Base-by-base conservation (phyloP, 352 stramenopile genomes). In the Thalassiosira oceanica region DNA sequence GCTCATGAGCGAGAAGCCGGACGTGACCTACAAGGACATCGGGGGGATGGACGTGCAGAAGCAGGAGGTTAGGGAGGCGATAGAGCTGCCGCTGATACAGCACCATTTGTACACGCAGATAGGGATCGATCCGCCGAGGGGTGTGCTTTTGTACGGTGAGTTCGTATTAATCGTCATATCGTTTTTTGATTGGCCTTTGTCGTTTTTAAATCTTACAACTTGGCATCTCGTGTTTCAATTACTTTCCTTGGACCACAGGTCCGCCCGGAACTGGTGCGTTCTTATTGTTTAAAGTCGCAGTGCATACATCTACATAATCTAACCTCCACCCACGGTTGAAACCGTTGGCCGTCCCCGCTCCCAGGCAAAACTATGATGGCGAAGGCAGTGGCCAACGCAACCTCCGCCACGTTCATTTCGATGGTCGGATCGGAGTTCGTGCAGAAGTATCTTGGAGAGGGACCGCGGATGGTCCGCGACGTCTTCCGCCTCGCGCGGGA, bases 101-200 rank as follows among this genome's bases (percentile, higher is more conserved):
- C 97, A 98, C 79, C 95, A 99, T 75, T 85, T 99, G 64, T 99
- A 99, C 90, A 96, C 97, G 72, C 97, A 99, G 80, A 99, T 99
- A 69, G 97, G 97, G 37, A 98, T 99, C 78, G 97, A 99, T 83
- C 97, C 97, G 18, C 97, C 97, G 6, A 93, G 96, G 51, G 97
- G 97, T 33, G 96, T 99, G 41, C 86, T 99, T 54, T 91, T 99
- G 83, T 99, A 99, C 79, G 96, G 95, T n/a, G n/a, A n/a, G n/a
- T n/a, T n/a, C n/a, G n/a, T n/a, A n/a, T n/a, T n/a, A n/a, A n/a
- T n/a, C n/a, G n/a, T n/a, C n/a, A n/a, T n/a, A n/a, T n/a, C n/a
- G n/a, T n/a, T n/a, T n/a, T n/a, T n/a, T n/a, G n/a, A n/a, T n/a
- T n/a, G n/a, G n/a, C n/a, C n/a, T n/a, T n/a, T n/a, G n/a, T n/a